Conservation (phyloP, 768 basidiomycete genomes). For the Phanerochaete carnosa region DNA sequence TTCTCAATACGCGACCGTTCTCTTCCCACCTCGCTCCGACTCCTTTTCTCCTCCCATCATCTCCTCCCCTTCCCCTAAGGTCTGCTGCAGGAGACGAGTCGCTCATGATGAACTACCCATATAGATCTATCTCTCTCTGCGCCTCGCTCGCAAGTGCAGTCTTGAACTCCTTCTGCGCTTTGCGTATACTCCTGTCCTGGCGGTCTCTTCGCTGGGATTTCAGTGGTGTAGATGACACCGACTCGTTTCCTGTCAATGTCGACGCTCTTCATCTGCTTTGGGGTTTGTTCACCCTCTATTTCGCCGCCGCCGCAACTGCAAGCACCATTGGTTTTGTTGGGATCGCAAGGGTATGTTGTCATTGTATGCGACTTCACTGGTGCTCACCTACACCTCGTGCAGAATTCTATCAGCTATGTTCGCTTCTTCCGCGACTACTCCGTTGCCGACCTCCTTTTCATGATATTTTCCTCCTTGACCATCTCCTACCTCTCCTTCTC, state of each 20-base stretch:
- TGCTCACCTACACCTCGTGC: neutral
- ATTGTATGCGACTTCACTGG: neutral
- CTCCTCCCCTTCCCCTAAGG: neutral
- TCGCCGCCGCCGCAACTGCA: slow-evolving; percentile 60
- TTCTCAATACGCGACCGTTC: neutral
- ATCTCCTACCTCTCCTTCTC: slow-evolving; percentile 60
- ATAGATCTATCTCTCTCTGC: slow-evolving; percentile 35
- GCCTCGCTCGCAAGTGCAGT: slow-evolving; percentile 37
- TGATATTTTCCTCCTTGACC: slow-evolving; percentile 52
- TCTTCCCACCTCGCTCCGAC: neutral
- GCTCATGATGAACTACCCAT: slow-evolving; percentile 3
- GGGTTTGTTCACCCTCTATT: slow-evolving; percentile 63
- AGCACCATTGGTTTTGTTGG: slow-evolving; percentile 65
- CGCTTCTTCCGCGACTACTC: slow-evolving; percentile 83
- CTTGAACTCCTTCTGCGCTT: slow-evolving; percentile 38
- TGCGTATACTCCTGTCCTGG: slow-evolving; percentile 41
- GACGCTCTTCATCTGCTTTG: slow-evolving; percentile 50
- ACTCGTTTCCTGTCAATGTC: slow-evolving; percentile 37
- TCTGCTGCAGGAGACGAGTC: neutral
- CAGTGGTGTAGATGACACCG: slow-evolving; percentile 30
- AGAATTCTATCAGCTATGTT: slow-evolving; percentile 64
- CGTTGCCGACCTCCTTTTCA: slow-evolving; percentile 74
- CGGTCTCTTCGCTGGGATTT: slow-evolving; percentile 43
- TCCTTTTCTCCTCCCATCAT: neutral
- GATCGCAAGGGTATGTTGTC: slow-evolving; percentile 54